Evolutionary conservation across 805 yeast genomes (phyloP).

Genomic region (Tanozyma kutaoensis): DNA sequence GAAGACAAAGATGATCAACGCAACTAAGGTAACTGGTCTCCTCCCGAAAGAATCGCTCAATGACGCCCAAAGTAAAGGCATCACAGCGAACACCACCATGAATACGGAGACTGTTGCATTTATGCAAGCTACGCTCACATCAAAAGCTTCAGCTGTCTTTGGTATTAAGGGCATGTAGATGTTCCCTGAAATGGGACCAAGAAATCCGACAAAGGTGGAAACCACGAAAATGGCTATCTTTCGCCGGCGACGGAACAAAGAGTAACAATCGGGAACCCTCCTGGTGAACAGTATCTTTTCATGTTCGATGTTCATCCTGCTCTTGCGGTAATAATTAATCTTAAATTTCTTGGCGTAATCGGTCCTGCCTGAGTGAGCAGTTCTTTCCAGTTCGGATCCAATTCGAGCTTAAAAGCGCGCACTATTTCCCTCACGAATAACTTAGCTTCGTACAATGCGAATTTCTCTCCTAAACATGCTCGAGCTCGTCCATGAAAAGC

Average conservation of each 20-base stretch:
- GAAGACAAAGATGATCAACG: slow-evolving; percentile 12
- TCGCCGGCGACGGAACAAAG: slow-evolving; percentile 20
- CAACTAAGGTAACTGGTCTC: slow-evolving; percentile 13
- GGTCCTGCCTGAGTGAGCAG: slow-evolving; percentile 48
- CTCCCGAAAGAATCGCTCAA: slow-evolving; percentile 42
- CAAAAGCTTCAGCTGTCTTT: slow-evolving; percentile 24
- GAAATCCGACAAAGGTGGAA: slow-evolving; percentile 34
- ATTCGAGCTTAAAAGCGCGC: slow-evolving; percentile 16
- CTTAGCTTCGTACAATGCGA: slow-evolving; percentile 35
- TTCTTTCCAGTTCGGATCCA: slow-evolving; percentile 34
- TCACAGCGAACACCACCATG: slow-evolving; percentile 42
- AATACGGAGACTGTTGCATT: slow-evolving; percentile 46
- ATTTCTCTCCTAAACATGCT: slow-evolving; percentile 48
- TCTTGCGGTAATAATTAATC: too few species aligned
- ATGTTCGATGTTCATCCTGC: too few species aligned
- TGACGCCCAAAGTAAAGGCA: slow-evolving; percentile 44
- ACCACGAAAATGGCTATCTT: slow-evolving; percentile 19
- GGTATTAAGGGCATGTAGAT: slow-evolving; percentile 45
- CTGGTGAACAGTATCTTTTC: too few species aligned
- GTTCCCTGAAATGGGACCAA: slow-evolving; percentile 47
- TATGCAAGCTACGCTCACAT: slow-evolving; percentile 26
- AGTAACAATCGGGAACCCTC: too few species aligned
- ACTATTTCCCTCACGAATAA: slow-evolving; percentile 24
- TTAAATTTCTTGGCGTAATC: too few species aligned
- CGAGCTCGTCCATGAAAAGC: slow-evolving; percentile 49